Conservation (phyloP, 2,329 filamentous ascomycete species). For the Penicillium polonicum region DNA sequence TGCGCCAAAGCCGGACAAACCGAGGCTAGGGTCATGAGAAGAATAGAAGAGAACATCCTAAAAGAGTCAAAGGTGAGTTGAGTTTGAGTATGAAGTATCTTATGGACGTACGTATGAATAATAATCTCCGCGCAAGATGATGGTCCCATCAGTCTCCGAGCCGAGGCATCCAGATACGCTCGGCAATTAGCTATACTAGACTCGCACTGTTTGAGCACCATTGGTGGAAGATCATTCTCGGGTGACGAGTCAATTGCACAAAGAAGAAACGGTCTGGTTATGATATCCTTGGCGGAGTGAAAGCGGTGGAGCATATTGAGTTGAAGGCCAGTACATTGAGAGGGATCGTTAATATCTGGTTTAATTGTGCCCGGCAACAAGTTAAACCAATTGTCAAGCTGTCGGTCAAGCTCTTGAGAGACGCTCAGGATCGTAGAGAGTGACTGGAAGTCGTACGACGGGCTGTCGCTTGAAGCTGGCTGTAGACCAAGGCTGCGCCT, state of each 20-base stretch:
- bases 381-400: conserved; percentile 3
- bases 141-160: not conserved
- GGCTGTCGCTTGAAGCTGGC: conserved; percentile 6
- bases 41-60: conserved; percentile 9
- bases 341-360: conserved; percentile 3
- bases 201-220: conserved; percentile 7
- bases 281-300: conserved; percentile 8
- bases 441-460: conserved; percentile 7
- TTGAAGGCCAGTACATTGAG: conserved; percentile 5
- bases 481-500: conserved; percentile 7
- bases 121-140: conserved; percentile 4
- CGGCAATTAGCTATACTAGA: conserved; percentile 4
- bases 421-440: conserved; percentile 5
- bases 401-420: conserved; percentile 5
- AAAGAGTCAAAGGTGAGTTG: not conserved
- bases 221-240: conserved; percentile 3
- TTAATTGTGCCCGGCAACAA: conserved; percentile 1
- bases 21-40: conserved; percentile 5
- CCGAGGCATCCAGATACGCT: conserved; percentile 3
- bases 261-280: conserved; percentile 7
- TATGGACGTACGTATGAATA: conserved; percentile 3
- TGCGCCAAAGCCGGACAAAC: conserved; percentile 4
- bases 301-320: conserved; percentile 9
- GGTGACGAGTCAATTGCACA: not conserved
- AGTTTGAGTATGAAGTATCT: too few relatives aligned